Base-by-base conservation (phyloP, 2,329 filamentous ascomycete genomes). In the Fusarium cicatricum region DNA sequence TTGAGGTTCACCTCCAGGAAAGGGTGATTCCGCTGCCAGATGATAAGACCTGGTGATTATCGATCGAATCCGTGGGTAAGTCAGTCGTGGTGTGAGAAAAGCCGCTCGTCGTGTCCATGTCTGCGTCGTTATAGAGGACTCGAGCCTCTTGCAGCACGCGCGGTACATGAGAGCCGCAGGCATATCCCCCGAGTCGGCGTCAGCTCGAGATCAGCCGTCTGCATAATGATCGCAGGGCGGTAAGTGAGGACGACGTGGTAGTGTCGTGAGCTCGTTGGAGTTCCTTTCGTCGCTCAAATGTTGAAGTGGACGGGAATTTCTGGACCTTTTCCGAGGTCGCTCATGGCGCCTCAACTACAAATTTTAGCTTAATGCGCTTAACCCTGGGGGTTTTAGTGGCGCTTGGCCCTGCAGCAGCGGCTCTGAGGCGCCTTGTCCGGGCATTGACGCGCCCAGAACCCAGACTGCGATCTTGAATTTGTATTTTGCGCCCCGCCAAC, bases 161-260 rank as follows among this genome's bases (percentile, higher is more conserved):
- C 68, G 68, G 51, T 56, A 63, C 43, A 65, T 58, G 34, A 58
- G 58, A 52, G 62, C 68, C 55, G 56, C 53, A 56, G 55, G 56
- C 67, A 71, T 69, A 53, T 62, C 53, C 56, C 56, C 54, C 65
- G 46, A 49, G 39, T 67, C 60, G 63, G 58, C 56, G 38, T 58
- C 54, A 58, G 55, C 40, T 62, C 46, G 43, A 62, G 45, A 41
- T 41, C 59, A 58, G 39, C 42, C 14, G 48, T 54, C 54, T 46
- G 58, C 65, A 69, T 65, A 65, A 43, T 66, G 58, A 40, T 55
- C 51, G 54, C 45, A 43, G 46, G 32, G 34, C 32, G 23, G 54
- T 34, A 43, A 51, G 48, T 40, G 46, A 47, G 23, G 43, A 40
- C 19, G 42, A 36, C 36, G 36, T 33, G 19, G 15, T 17, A 34